A percentile compares a stretch with the other conserved stretches of the same genome.
Evolutionary conservation across 805 yeast genomes (phyloP).

Genomic region (Yarrowia sp.): DNA sequence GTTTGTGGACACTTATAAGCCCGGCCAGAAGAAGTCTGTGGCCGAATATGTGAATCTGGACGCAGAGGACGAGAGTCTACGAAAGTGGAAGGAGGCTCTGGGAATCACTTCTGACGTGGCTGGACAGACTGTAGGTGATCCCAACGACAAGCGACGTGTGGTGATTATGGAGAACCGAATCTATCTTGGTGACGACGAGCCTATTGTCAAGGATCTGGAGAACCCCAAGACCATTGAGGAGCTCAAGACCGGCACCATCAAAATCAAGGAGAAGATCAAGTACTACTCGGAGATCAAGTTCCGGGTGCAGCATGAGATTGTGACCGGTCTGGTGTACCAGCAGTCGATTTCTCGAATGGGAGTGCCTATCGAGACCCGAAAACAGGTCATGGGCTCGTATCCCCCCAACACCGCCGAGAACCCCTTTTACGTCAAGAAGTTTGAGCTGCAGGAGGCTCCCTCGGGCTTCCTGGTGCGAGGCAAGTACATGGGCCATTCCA

Average conservation of each 20-base stretch:
- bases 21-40: neutral
- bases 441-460: conserved; percentile 81
- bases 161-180: conserved; percentile 76
- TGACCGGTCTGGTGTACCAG: conserved; percentile 83
- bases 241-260: conserved; percentile 61
- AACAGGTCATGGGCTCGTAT: conserved; percentile 86
- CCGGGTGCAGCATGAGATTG: conserved; percentile 74
- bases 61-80: neutral
- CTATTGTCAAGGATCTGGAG: conserved; percentile 68
- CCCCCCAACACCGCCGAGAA: conserved; percentile 82
- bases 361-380: conserved; percentile 77
- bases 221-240: conserved; percentile 55
- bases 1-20: neutral
- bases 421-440: conserved; percentile 63
- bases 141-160: conserved; percentile 51
- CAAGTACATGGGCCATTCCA: conserved; percentile 71
- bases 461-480: conserved; percentile 88
- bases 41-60: neutral
- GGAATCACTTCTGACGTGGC: neutral
- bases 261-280: conserved; percentile 71
- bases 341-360: conserved; percentile 85
- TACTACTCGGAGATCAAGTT: conserved; percentile 73
- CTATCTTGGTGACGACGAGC: conserved; percentile 62
- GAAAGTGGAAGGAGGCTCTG: conserved; percentile 1
- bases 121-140: neutral